Conservation (phyloP, 83 land plant species). For the Picea engelmannii region DNA sequence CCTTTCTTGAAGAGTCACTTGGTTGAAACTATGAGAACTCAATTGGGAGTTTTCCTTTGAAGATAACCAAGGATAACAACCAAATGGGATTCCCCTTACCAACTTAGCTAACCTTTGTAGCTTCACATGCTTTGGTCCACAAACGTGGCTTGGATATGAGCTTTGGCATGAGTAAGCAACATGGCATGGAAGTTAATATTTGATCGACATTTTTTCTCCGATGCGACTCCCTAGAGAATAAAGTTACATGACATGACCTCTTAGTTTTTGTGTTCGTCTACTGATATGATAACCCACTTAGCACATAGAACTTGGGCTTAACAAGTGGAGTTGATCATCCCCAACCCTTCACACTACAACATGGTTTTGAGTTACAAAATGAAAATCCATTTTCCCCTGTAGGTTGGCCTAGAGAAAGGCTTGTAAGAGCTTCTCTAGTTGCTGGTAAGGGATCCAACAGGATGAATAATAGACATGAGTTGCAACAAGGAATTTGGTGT, state of each 20-base stretch:
- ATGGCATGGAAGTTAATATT: not conserved
- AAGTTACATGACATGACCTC: not conserved
- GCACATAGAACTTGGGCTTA: not conserved
- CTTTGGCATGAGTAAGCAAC: too few species aligned
- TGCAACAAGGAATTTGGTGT: not conserved
- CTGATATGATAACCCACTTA: not conserved
- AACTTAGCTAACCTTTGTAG: too few species aligned
- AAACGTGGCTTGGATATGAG: not conserved
- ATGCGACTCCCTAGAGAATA: too few species aligned
- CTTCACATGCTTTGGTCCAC: too few species aligned
- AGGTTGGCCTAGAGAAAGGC: not conserved
- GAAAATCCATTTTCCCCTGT: not conserved
- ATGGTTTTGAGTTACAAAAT: not conserved
- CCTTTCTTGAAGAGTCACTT: too few species aligned
- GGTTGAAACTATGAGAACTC: too few species aligned
- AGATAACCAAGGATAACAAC: too few species aligned
- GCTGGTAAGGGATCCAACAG: not conserved
- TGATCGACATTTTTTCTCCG: too few species aligned
- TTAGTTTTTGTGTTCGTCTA: too few species aligned
- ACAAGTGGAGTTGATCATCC: not conserved
- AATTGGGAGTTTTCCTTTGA: too few species aligned
- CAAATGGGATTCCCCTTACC: too few species aligned
- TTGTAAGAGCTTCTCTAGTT: not conserved
- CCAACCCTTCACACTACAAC: not conserved
- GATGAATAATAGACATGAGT: not conserved